Conservation (phyloP, 345 rosid species). For the Triadica sebifera region DNA sequence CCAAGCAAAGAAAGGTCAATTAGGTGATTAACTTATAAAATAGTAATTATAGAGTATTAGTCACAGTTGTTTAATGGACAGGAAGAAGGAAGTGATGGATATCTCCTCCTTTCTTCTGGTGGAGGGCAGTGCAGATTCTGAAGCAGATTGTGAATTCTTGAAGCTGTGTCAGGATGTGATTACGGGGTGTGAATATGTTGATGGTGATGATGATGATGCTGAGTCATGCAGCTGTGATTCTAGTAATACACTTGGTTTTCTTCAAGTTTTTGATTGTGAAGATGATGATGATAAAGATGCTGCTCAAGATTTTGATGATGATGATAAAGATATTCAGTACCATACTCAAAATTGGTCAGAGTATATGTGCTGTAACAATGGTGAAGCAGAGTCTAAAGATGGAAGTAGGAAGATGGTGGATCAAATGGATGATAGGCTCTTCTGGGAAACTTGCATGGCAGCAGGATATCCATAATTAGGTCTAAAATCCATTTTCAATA, state of each 20-base stretch:
- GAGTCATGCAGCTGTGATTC: constrained; percentile 49
- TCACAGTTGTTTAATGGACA: too few species aligned
- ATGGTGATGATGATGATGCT: constrained; percentile 41
- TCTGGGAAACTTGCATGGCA: constrained; percentile 68
- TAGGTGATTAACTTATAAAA: constrained; percentile 21
- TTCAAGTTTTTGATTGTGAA: constrained; percentile 15
- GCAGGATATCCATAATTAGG: constrained; percentile 43
- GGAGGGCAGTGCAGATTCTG: constrained; percentile 57
- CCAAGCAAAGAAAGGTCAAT: neutral
- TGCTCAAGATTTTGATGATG: neutral
- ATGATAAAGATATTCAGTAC: neutral
- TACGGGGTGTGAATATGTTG: neutral
- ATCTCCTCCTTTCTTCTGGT: constrained; percentile 42
- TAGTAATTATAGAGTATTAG: too few species aligned
- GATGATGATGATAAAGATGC: neutral
- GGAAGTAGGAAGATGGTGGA: constrained; percentile 39
- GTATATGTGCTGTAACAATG: neutral
- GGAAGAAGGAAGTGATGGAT: constrained; percentile 21
- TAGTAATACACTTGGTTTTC: neutral
- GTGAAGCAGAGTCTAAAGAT: constrained; percentile 26
- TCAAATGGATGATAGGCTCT: constrained; percentile 54
- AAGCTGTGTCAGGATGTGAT: constrained; percentile 11
- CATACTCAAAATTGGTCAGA: neutral
- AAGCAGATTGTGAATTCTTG: constrained; percentile 21
- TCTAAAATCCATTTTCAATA: neutral